Conservation (phyloP, 2,329 filamentous ascomycete species). For the Colletotrichum limetticola region DNA sequence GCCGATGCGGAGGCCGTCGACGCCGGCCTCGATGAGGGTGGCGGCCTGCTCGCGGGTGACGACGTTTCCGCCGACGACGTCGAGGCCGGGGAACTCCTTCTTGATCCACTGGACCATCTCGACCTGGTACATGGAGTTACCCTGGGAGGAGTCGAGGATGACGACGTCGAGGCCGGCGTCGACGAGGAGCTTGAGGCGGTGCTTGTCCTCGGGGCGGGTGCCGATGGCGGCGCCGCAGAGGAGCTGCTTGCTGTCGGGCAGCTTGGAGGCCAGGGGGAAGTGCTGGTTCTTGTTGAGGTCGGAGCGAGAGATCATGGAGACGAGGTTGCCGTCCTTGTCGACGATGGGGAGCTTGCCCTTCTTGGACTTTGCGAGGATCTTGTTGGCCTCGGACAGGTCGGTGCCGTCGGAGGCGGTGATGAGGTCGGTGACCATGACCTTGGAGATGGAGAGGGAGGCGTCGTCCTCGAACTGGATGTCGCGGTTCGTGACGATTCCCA, state of each 20-base stretch:
- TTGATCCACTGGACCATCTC: slow-evolving; percentile 99
- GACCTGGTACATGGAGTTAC: slow-evolving; percentile 98
- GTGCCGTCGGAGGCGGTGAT: slow-evolving; percentile 88
- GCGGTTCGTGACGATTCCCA: slow-evolving; percentile 97
- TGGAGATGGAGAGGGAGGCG: slow-evolving; percentile 76
- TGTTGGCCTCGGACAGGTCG: slow-evolving; percentile 88
- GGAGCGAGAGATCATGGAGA: slow-evolving; percentile 92
- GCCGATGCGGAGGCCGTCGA: slow-evolving; percentile 95
- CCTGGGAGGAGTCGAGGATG: slow-evolving; percentile 94
- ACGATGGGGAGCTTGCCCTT: slow-evolving; percentile 98
- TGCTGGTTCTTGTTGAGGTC: slow-evolving; percentile 99
- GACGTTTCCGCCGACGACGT: slow-evolving; percentile 98
- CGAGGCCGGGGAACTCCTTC: slow-evolving; percentile 82
- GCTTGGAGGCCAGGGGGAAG: slow-evolving; percentile 96
- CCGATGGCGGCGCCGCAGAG: slow-evolving; percentile 96
- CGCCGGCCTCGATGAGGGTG: slow-evolving; percentile 89
- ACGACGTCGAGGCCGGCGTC: slow-evolving; percentile 97
- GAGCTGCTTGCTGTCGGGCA: slow-evolving; percentile 96
- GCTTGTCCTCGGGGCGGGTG: slow-evolving; percentile 92
- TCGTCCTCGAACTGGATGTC: slow-evolving; percentile 97
- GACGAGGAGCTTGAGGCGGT: slow-evolving; percentile 84
- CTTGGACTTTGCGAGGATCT: slow-evolving; percentile 92
- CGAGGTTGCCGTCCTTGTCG: slow-evolving; percentile 83
- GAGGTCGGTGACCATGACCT: slow-evolving; percentile 96
- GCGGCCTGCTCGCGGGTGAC: slow-evolving; percentile 98